phyloP scores from a whole-genome alignment of 768 basidiomycete species.

The Naganishia onofrii region DNA sequence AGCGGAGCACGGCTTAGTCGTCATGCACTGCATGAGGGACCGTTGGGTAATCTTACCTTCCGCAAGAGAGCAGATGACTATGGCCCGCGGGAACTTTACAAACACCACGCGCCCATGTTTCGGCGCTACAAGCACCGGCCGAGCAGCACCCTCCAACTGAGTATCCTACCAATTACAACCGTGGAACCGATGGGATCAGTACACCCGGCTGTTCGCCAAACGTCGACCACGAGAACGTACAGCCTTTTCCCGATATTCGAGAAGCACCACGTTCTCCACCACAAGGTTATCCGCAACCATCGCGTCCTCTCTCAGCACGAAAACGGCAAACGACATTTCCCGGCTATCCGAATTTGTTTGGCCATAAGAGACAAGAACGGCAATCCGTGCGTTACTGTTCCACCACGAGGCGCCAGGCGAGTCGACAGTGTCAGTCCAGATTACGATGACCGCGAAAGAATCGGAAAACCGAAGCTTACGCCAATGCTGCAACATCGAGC shows the following conservation, averaged over 20 bases:
- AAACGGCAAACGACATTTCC: slow-evolving; percentile 3
- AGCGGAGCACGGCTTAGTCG: too few species aligned
- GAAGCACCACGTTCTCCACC: background rate
- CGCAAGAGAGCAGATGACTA: slow-evolving; percentile 16
- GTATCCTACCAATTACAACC: background rate
- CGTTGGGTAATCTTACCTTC: background rate
- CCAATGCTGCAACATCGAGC: slow-evolving; percentile 14
- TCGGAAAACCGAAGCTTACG: background rate
- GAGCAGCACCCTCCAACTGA: background rate
- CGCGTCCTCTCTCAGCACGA: slow-evolving; percentile 16
- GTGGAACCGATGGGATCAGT: background rate
- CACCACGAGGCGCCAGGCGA: background rate
- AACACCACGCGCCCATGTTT: slow-evolving; percentile 12
- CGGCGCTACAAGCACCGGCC: slow-evolving; percentile 7
- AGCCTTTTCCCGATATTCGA: slow-evolving; percentile 3
- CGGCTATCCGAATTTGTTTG: background rate
- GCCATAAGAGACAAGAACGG: background rate
- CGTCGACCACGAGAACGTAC: background rate
- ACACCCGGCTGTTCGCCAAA: too few species aligned
- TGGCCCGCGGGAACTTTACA: slow-evolving; percentile 9
- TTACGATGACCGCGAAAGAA: background rate
- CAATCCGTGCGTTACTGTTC: background rate
- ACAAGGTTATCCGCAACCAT: slow-evolving; percentile 9
- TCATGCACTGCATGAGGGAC: too few species aligned
- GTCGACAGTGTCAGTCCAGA: too few species aligned